Evolutionary conservation across 352 stramenopile genomes (phyloP).

Genomic region (Globisporangium nagaii): DNA sequence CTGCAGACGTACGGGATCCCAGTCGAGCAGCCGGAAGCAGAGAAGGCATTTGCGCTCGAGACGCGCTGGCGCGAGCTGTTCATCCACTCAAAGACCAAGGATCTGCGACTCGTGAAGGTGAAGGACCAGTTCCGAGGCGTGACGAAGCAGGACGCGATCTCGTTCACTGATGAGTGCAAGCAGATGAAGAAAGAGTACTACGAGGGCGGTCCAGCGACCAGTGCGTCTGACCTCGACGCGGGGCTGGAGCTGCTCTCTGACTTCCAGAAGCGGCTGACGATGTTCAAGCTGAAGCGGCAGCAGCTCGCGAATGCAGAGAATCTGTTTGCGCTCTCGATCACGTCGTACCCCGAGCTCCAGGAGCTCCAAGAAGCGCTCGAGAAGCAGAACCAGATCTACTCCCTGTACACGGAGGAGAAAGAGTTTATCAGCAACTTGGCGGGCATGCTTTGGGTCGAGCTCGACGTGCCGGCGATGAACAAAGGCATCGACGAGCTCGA

Average conservation of each 20-base stretch:
- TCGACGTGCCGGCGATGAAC: slow-evolving; percentile 90
- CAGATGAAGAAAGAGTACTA: slow-evolving; percentile 86
- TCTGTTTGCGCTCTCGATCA: slow-evolving; percentile 90
- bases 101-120: slow-evolving; percentile 89
- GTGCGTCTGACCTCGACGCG: slow-evolving; percentile 81
- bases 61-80: slow-evolving; percentile 80
- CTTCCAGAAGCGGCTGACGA: slow-evolving; percentile 76
- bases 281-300: slow-evolving; percentile 73
- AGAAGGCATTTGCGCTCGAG: slow-evolving; percentile 75
- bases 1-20: slow-evolving; percentile 81
- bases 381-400: slow-evolving; percentile 88
- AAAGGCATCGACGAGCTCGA: slow-evolving; percentile 92
- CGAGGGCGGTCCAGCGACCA: slow-evolving; percentile 77
- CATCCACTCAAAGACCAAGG: slow-evolving; percentile 87
- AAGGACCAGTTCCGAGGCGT: slow-evolving; percentile 94
- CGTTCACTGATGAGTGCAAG: slow-evolving; percentile 86
- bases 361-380: slow-evolving; percentile 83
- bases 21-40: slow-evolving; percentile 56
- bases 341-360: slow-evolving; percentile 88
- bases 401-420: slow-evolving; percentile 91
- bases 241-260: slow-evolving; percentile 84
- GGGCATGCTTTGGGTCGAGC: slow-evolving; percentile 90
- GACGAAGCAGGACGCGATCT: slow-evolving; percentile 87
- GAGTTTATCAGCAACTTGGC: slow-evolving; percentile 89
- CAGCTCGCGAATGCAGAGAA: slow-evolving; percentile 94